Evolutionary conservation across 257 asterid genomes (phyloP).

Genomic region (Ajuga chamaepitys): DNA sequence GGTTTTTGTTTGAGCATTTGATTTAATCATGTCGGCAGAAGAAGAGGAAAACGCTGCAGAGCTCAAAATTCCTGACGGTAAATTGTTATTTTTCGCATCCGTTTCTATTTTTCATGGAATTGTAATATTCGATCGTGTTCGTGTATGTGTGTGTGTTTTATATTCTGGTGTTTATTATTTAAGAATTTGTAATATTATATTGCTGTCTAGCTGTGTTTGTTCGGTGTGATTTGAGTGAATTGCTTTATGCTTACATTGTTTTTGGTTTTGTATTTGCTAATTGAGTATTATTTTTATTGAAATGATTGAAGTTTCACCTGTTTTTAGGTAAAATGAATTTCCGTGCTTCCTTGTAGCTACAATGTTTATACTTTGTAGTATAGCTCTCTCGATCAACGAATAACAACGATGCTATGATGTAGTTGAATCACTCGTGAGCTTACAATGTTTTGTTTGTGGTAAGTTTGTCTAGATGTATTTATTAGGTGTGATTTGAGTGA

Average conservation of each 20-base stretch:
- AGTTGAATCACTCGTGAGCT: background rate
- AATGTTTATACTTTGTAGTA: background rate
- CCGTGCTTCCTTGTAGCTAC: background rate
- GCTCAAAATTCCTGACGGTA: conserved; percentile 87
- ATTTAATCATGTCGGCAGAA: conserved; percentile 58
- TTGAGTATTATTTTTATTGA: too few relatives aligned
- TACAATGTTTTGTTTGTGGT: background rate
- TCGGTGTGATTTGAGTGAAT: background rate
- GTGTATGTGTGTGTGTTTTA: too few relatives aligned
- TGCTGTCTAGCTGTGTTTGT: too few relatives aligned
- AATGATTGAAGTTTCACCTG: background rate
- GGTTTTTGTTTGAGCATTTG: background rate
- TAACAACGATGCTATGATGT: too few relatives aligned
- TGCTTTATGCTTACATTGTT: background rate
- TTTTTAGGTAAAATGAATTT: background rate
- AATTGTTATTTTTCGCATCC: background rate
- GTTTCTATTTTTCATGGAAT: background rate
- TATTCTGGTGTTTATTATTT: too few relatives aligned
- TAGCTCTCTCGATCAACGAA: background rate
- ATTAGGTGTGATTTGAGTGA: background rate
- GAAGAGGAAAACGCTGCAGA: conserved; percentile 86
- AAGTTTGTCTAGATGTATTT: too few relatives aligned
- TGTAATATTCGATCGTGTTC: too few relatives aligned
- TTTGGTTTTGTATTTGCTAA: background rate
- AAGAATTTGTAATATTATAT: too few relatives aligned